A percentile compares a stretch with the other conserved stretches of the same genome.
Conservation (phyloP, 495 filamentous ascomycete genomes). For the Hypomontagnella submonticulosa region DNA sequence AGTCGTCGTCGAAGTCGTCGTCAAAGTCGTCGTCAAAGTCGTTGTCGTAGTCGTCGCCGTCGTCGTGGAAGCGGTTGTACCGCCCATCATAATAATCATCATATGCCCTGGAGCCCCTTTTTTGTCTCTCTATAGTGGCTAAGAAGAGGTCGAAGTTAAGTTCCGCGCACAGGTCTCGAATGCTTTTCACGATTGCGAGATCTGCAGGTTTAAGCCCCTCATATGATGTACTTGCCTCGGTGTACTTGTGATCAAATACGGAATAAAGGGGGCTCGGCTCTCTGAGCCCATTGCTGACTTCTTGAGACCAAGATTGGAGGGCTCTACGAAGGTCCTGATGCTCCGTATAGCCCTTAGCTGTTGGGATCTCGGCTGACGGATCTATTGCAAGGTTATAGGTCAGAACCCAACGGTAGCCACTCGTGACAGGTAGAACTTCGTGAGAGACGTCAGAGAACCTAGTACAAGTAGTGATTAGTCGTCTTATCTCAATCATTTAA, state of each 20-base stretch:
- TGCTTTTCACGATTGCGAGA: slow-evolving; percentile 33
- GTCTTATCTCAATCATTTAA: neutral
- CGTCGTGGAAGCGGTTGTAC: slow-evolving; percentile 3
- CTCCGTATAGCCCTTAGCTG: slow-evolving; percentile 20
- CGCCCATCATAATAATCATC: neutral
- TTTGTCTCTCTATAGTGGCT: slow-evolving; percentile 49
- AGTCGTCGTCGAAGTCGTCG: no score
- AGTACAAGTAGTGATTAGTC: slow-evolving; percentile 8
- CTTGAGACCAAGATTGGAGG: slow-evolving; percentile 38
- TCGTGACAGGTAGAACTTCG: slow-evolving; percentile 61
- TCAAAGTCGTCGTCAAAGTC: no score
- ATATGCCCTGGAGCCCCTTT: slow-evolving; percentile 20
- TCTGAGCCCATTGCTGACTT: neutral
- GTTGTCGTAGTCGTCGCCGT: no score
- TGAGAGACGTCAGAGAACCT: slow-evolving; percentile 65
- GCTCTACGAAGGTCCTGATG: slow-evolving; percentile 26
- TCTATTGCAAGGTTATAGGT: slow-evolving; percentile 64
- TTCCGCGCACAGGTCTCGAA: slow-evolving; percentile 50
- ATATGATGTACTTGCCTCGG: slow-evolving; percentile 54
- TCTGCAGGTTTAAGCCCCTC: slow-evolving; percentile 57
- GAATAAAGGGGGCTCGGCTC: slow-evolving; percentile 46
- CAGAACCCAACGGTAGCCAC: slow-evolving; percentile 63
- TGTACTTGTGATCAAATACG: slow-evolving; percentile 60
- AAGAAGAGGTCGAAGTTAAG: slow-evolving; percentile 52
- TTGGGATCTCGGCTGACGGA: slow-evolving; percentile 16